Evolutionary conservation across 2,329 filamentous ascomycete genomes (phyloP).

Genomic region (Stachybotrys elegans): DNA sequence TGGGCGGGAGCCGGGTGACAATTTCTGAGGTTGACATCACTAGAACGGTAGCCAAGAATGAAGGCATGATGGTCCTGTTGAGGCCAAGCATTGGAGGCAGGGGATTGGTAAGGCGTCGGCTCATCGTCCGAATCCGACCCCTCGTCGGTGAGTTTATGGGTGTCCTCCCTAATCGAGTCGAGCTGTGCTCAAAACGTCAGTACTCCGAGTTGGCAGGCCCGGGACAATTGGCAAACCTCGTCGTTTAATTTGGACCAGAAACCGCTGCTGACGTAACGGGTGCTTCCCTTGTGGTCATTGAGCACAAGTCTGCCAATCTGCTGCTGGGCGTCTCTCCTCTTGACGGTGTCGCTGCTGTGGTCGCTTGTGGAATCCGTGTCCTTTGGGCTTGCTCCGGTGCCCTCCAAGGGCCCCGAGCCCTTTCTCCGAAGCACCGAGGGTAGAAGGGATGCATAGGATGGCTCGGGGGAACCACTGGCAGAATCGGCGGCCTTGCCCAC

Average conservation of each 20-base stretch:
- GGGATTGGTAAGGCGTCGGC: constrained; percentile 43
- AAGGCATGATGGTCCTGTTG: constrained; percentile 59
- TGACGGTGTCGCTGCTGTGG: constrained; percentile 25
- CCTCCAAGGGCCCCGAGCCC: constrained; percentile 7
- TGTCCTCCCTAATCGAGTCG: constrained; percentile 39
- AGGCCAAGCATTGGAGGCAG: constrained; percentile 20
- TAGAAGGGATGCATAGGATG: neutral
- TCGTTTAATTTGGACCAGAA: constrained; percentile 75
- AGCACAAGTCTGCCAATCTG: constrained; percentile 66
- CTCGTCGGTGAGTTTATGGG: constrained; percentile 38
- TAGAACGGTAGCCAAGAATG: constrained; percentile 67
- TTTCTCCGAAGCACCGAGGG: constrained; percentile 5
- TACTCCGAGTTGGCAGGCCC: no score
- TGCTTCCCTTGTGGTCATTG: constrained; percentile 62
- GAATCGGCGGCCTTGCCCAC: constrained; percentile 23
- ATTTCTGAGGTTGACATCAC: constrained; percentile 48
- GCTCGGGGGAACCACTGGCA: constrained; percentile 23
- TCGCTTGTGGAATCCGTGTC: constrained; percentile 22
- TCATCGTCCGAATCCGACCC: constrained; percentile 54
- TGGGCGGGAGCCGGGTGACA: constrained; percentile 63
- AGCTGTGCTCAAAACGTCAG: neutral
- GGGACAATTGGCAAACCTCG: constrained; percentile 47
- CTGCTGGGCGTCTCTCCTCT: constrained; percentile 25
- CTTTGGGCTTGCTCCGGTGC: constrained; percentile 14
- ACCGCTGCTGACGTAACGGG: constrained; percentile 69